Conservation (phyloP, 1,284 basidiomycete genomes). For the Trichosporon sp. region DNA sequence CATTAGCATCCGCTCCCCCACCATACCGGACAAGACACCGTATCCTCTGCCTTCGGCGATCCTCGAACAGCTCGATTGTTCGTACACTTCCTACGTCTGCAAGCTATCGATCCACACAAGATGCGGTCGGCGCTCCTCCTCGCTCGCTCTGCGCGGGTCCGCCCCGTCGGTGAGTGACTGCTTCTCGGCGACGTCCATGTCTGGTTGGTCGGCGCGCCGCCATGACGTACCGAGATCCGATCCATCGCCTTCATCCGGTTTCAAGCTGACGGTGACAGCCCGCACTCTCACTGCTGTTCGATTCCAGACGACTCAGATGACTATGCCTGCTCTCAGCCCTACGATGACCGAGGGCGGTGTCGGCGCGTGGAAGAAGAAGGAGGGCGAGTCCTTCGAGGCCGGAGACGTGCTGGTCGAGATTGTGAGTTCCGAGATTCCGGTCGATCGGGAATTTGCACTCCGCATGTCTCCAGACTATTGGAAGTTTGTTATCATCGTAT, state of each 20-base stretch:
- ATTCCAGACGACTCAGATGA: slow-evolving; percentile 63
- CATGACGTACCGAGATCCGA: slow-evolving; percentile 3
- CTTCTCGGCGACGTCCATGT: neutral
- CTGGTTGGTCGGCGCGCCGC: neutral
- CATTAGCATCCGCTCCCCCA: slow-evolving; percentile 8
- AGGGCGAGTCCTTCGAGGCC: slow-evolving; percentile 75
- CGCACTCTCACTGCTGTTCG: slow-evolving; percentile 40
- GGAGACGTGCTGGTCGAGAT: slow-evolving; percentile 94
- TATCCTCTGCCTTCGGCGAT: neutral
- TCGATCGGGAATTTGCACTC: neutral
- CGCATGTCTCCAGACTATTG: neutral
- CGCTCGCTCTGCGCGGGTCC: slow-evolving; percentile 1
- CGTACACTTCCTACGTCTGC: neutral
- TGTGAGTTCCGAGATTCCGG: slow-evolving; percentile 55
- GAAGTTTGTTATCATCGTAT: neutral
- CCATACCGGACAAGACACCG: neutral
- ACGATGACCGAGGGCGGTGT: slow-evolving; percentile 99
- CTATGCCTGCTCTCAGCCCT: slow-evolving; percentile 96
- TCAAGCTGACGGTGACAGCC: neutral
- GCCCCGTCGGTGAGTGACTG: neutral
- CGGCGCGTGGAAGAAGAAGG: slow-evolving; percentile 83
- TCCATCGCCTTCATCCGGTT: neutral
- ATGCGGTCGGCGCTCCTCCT: slow-evolving; percentile 4
- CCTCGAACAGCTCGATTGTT: neutral
- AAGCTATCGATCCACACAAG: neutral